phyloP scores from a whole-genome alignment of 2,329 filamentous ascomycete genomes.

The Ceratocystis ficicola region DNA sequence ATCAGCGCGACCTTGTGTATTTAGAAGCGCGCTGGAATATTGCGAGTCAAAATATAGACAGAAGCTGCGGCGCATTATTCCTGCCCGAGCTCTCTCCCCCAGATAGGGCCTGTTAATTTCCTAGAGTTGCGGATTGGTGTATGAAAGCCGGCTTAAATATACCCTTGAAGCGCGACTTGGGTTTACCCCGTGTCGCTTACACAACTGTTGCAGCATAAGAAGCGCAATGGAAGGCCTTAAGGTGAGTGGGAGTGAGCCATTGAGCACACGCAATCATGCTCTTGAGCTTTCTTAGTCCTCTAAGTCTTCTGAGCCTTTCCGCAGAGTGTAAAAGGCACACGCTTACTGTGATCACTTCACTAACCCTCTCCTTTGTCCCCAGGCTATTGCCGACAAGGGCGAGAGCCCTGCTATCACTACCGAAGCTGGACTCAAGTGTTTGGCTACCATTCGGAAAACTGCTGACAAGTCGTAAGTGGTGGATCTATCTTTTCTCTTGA shows the following conservation, averaged over 20 bases:
- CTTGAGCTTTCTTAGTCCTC: neutral
- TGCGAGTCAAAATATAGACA: neutral
- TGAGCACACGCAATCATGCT: neutral
- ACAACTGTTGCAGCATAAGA: slow-evolving; percentile 18
- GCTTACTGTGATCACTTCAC: slow-evolving; percentile 19
- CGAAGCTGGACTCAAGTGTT: slow-evolving; percentile 57
- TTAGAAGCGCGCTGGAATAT: neutral
- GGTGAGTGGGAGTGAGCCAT: slow-evolving; percentile 12
- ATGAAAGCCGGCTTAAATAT: neutral
- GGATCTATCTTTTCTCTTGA: slow-evolving; percentile 3
- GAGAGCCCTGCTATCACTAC: slow-evolving; percentile 59
- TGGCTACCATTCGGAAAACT: slow-evolving; percentile 62
- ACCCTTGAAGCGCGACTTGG: slow-evolving; percentile 11
- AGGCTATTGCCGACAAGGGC: slow-evolving; percentile 31
- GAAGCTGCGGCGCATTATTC: slow-evolving; percentile 2
- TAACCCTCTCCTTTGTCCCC: slow-evolving; percentile 36
- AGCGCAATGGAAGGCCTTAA: slow-evolving; percentile 17
- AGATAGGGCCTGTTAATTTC: neutral
- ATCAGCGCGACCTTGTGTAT: slow-evolving; percentile 7
- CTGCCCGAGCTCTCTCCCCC: neutral
- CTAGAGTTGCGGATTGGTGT: neutral
- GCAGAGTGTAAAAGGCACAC: neutral
- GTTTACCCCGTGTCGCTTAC: neutral
- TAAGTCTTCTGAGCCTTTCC: neutral
- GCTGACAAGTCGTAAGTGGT: slow-evolving; percentile 65